These are phyloP conservation scores for Prunus mira DNA, from an alignment of 306 rosid genomes.

Conservation along the genomic window DNA sequence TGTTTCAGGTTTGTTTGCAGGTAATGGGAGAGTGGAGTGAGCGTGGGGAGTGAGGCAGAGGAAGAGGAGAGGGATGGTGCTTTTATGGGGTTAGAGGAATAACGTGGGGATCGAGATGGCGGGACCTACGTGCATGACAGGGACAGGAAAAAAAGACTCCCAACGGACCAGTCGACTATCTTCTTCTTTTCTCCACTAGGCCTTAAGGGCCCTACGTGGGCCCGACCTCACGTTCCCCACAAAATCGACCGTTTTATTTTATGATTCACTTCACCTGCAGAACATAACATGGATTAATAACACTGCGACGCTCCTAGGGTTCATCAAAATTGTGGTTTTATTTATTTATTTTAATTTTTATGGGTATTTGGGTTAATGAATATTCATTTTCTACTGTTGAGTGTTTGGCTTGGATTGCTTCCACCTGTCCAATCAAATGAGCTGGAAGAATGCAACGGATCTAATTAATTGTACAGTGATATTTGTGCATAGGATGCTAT, in stretches of 20 bases:
- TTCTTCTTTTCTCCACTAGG: not conserved
- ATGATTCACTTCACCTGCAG: no score
- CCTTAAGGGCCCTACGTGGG: not conserved
- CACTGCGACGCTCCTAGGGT: not conserved
- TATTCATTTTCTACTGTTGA: not conserved
- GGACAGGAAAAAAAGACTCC: no score
- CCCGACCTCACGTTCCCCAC: not conserved
- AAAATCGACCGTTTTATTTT: constrained; percentile 13
- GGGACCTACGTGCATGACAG: not conserved
- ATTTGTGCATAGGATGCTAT: not conserved
- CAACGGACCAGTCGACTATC: not conserved
- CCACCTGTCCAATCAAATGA: not conserved
- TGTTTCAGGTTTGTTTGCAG: not conserved
- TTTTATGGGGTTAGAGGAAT: not conserved
- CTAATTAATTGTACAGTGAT: not conserved
- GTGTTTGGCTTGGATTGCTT: not conserved
- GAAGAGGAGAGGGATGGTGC: not conserved
- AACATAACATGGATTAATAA: not conserved
- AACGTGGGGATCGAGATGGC: not conserved
- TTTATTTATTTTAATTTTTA: not conserved
- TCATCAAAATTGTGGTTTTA: not conserved
- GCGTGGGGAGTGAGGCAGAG: not conserved
- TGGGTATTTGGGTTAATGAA: no score
- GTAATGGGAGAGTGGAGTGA: no score
- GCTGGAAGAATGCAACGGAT: not conserved